Percentiles rank a stretch among this genome's conserved stretches.
These are phyloP conservation scores for Colletotrichum shisoi DNA, from an alignment of 2,329 filamentous ascomycete genomes.

Conservation along the genomic window DNA sequence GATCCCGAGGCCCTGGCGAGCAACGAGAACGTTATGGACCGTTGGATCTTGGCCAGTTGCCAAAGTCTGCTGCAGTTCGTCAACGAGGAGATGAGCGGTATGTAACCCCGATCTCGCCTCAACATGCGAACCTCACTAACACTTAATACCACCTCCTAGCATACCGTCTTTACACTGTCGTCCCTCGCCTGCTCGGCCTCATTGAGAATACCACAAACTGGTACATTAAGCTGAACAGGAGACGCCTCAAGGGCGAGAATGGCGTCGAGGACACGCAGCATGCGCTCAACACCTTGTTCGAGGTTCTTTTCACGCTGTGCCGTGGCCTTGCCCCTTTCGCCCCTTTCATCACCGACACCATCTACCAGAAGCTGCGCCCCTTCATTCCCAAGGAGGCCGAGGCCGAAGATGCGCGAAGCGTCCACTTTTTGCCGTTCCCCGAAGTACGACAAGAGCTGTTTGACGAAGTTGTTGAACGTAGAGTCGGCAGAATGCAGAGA, in stretches of 20 bases:
- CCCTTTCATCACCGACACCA: slow-evolving; percentile 93
- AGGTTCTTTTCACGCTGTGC: slow-evolving; percentile 88
- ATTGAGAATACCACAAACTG: slow-evolving; percentile 98
- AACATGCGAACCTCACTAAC: slow-evolving; percentile 1
- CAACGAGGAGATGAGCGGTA: slow-evolving; percentile 86
- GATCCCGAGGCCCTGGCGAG: slow-evolving; percentile 76
- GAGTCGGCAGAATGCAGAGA: slow-evolving; percentile 89
- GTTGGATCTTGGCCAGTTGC: slow-evolving; percentile 91
- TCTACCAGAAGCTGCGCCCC: slow-evolving; percentile 83
- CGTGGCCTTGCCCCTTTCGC: slow-evolving; percentile 92
- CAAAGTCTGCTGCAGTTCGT: slow-evolving; percentile 92
- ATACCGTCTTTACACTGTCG: slow-evolving; percentile 88
- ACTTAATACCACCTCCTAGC: slow-evolving; percentile 48
- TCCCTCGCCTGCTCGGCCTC: slow-evolving; percentile 80
- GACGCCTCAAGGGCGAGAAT: slow-evolving; percentile 87
- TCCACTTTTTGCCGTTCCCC: slow-evolving; percentile 92
- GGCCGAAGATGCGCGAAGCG: slow-evolving; percentile 78
- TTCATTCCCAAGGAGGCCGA: slow-evolving; percentile 76
- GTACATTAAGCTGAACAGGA: slow-evolving; percentile 96
- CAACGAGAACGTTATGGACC: slow-evolving; percentile 93
- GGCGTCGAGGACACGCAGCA: slow-evolving; percentile 86
- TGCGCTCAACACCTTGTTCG: slow-evolving; percentile 91
- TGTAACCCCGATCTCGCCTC: slow-evolving; percentile 45
- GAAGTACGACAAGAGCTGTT: slow-evolving; percentile 89
- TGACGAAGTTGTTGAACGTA: slow-evolving; percentile 82